These are phyloP conservation scores for Coemansia pectinata DNA, from an alignment of 192 early-diverging fungal genomes.

Conservation along the genomic window DNA sequence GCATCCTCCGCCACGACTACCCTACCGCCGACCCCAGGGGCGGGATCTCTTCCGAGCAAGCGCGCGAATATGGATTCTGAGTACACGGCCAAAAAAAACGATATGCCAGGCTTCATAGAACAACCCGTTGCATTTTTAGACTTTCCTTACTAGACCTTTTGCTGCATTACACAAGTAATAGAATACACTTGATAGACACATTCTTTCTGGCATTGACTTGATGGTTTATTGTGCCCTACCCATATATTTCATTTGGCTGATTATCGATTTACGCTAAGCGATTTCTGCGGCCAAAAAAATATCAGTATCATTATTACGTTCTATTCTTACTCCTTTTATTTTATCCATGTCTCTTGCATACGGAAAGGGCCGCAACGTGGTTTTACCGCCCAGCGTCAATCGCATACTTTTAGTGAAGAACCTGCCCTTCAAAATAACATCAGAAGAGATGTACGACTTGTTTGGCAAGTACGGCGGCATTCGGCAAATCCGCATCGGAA, in stretches of 20 bases:
- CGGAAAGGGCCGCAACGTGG: constrained; percentile 58
- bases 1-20: constrained; percentile 28
- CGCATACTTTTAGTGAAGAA: constrained; percentile 92
- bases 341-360: constrained; percentile 40
- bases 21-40: constrained; percentile 29
- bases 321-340: neutral
- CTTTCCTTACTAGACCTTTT: neutral
- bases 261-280: neutral
- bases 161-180: neutral
- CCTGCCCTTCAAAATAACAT: constrained; percentile 94
- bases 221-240: neutral
- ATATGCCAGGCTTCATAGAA: neutral
- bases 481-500: constrained; percentile 88
- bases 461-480: constrained; percentile 97
- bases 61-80: constrained; percentile 21
- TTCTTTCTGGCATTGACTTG: neutral
- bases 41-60: constrained; percentile 21
- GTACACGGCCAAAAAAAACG: neutral
- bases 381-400: constrained; percentile 93
- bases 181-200: neutral
- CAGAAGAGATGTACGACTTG: constrained; percentile 96
- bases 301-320: neutral
- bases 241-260: neutral
- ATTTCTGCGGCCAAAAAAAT: neutral
- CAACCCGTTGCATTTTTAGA: neutral